Evolutionary conservation across 225 moss, liverwort and hornwort species (phyloP).

Genomic region (Rhytidiadelphus loreus): DNA sequence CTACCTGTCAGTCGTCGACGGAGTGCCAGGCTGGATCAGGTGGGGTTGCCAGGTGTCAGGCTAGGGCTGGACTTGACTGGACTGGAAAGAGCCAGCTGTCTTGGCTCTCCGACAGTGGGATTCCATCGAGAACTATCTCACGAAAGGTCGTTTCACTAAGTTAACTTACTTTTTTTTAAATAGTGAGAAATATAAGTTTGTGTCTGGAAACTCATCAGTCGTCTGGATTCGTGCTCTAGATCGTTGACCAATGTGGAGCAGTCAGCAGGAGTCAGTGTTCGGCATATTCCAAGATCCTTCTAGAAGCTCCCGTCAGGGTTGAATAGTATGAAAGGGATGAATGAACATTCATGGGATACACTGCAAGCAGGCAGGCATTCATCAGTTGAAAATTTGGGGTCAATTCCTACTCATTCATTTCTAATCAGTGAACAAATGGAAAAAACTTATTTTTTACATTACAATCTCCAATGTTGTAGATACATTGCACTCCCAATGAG

Average conservation of each 20-base stretch:
- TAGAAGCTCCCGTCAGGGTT: background rate
- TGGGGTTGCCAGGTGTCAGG: background rate
- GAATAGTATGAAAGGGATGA: background rate
- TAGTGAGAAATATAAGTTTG: background rate
- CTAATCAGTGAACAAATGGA: too few relatives aligned
- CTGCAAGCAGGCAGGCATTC: too few relatives aligned
- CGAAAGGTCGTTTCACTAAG: fast-evolving
- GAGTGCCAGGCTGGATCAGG: background rate
- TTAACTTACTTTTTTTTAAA: background rate
- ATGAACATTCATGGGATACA: background rate
- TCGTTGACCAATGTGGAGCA: background rate
- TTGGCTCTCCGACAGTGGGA: background rate
- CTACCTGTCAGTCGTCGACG: background rate
- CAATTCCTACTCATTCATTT: too few relatives aligned
- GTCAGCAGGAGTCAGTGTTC: background rate
- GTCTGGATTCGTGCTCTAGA: background rate
- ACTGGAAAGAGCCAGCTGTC: background rate
- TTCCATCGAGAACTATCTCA: background rate
- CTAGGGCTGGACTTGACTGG: background rate
- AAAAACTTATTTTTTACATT: too few relatives aligned
- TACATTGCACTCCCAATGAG: background rate
- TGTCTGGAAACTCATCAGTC: too few relatives aligned
- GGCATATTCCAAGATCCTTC: background rate
- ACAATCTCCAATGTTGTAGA: background rate
- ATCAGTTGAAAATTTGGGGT: background rate